Evolutionary conservation across 2,329 filamentous ascomycete genomes (phyloP), one percentile per base, ranked within the genome.

Genomic region (Aureobasidium leucospermi): DNA sequence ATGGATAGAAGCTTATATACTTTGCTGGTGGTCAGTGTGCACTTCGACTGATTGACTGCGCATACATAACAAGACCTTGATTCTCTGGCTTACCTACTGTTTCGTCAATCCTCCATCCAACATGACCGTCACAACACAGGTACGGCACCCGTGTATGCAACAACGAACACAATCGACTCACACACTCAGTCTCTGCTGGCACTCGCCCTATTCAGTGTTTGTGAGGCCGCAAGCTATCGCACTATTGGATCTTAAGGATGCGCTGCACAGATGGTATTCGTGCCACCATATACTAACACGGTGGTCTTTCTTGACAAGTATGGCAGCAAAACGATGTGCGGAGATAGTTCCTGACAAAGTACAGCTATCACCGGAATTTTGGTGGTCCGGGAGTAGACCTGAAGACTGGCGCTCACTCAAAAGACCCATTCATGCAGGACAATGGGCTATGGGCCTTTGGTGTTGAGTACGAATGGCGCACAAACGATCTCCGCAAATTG

Each of bases 271-370:
- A 62, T 63, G 62, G 42, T 47, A 11, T 63, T 63, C 16, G 55
- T 62, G 10, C 62, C 58, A 32, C 61, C 62, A 1, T 62, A 57
- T 23, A 63, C 62, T 9, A 58, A 63, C 4, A 63, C 51, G 13
- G 62, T 61, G 6, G 59, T 63, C 0, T 63, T 63, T 28, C 60
- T 63, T 6, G 62, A 63, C 49, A 63, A 63, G 60, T 63, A 42
- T 59, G 61, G 38, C 29, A 16, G 6, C 6, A 5, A 23, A 7
- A 2, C 23, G 31, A 7, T 32, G n/a, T 7, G 10, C 15, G n/a
- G 4, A 49, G 23, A 28, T 10, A 4, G 29, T 49, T 13, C 4
- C 53, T 47, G 11, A 38, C 3, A 13, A 16, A 10, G 6, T 16
- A 38, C 19, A 63, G 61, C 56, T 63, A 62, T 46, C 61, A 63